Evolutionary conservation across 352 stramenopile genomes (phyloP).

Genomic region (Elongisporangium undulatum): DNA sequence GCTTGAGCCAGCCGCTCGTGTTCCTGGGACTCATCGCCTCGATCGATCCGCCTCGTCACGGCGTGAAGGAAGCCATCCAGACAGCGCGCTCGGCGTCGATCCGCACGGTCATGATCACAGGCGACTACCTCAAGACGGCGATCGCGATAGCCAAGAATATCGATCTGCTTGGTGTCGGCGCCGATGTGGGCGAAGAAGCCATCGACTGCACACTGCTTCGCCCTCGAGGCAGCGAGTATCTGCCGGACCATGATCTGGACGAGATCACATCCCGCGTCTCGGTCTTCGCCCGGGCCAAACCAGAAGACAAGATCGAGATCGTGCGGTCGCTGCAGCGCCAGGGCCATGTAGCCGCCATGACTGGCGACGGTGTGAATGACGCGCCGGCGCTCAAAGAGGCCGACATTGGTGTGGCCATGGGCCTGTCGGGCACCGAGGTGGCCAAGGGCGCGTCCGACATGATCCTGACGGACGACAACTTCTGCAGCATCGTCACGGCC

Average conservation of each 20-base stretch:
- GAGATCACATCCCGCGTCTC: constrained; percentile 34
- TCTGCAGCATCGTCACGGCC: constrained; percentile 92
- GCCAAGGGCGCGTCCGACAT: constrained; percentile 96
- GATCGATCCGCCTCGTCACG: constrained; percentile 42
- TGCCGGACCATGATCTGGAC: constrained; percentile 60
- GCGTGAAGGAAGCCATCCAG: constrained; percentile 32
- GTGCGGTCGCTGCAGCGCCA: constrained; percentile 83
- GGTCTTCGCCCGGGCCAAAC: constrained; percentile 89
- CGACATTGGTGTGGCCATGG: constrained; percentile 92
- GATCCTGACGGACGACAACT: constrained; percentile 94
- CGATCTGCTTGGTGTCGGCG: constrained; percentile 70
- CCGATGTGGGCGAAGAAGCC: constrained; percentile 32
- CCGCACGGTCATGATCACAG: constrained; percentile 84
- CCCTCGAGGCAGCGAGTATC: constrained; percentile 17
- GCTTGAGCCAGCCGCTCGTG: constrained; percentile 51
- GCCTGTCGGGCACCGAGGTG: constrained; percentile 91
- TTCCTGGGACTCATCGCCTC: constrained; percentile 91
- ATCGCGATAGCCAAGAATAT: constrained; percentile 84
- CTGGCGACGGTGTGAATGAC: constrained; percentile 95
- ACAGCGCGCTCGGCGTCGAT: constrained; percentile 27
- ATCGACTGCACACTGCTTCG: constrained; percentile 41
- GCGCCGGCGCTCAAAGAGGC: constrained; percentile 92
- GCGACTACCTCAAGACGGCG: constrained; percentile 90
- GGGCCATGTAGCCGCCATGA: constrained; percentile 85
- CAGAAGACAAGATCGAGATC: constrained; percentile 88